Percentiles rank a stretch among this genome's conserved stretches.
Evolutionary conservation across 2,329 filamentous ascomycete species (phyloP).

Genomic region (Venturiaceae sp.): DNA sequence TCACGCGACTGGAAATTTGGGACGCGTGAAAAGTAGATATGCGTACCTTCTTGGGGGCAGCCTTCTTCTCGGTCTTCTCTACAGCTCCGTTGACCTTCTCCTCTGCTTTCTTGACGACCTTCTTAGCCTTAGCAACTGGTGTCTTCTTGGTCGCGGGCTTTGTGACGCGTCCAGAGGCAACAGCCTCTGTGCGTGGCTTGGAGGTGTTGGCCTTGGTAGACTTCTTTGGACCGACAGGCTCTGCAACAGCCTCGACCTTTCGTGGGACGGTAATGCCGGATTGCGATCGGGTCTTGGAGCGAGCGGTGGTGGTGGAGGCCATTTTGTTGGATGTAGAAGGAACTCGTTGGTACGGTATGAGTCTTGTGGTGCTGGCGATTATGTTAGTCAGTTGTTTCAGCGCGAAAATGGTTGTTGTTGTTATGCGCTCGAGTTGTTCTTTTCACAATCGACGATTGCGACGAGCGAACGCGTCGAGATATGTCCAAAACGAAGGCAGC

Average conservation of each 20-base stretch:
- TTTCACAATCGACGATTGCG: not conserved
- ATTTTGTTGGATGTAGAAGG: not conserved
- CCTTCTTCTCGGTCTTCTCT: not conserved
- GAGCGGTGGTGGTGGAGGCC: not conserved
- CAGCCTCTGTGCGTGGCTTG: not conserved
- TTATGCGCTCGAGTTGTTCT: not conserved
- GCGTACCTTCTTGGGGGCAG: not conserved
- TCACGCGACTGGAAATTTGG: not conserved
- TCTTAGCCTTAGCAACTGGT: not conserved
- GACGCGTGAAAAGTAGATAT: not conserved
- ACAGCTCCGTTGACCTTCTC: constrained; percentile 3
- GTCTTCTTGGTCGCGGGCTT: constrained; percentile 4
- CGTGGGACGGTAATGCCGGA: constrained; percentile 3
- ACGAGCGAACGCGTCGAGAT: not conserved
- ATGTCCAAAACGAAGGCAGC: not conserved
- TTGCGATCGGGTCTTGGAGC: constrained; percentile 2
- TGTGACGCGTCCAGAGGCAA: constrained; percentile 2
- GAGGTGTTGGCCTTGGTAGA: constrained; percentile 3
- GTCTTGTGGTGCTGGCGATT: not conserved
- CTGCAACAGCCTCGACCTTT: not conserved
- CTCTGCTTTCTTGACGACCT: constrained; percentile 3
- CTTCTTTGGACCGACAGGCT: not conserved
- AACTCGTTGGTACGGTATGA: not conserved
- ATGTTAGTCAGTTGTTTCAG: not conserved
- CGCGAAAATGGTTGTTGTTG: not conserved